A percentile compares a stretch with the other conserved stretches of the same genome.
Conservation (phyloP, 2,329 filamentous ascomycete species). For the Aspergillus fumigatiaffinis region DNA sequence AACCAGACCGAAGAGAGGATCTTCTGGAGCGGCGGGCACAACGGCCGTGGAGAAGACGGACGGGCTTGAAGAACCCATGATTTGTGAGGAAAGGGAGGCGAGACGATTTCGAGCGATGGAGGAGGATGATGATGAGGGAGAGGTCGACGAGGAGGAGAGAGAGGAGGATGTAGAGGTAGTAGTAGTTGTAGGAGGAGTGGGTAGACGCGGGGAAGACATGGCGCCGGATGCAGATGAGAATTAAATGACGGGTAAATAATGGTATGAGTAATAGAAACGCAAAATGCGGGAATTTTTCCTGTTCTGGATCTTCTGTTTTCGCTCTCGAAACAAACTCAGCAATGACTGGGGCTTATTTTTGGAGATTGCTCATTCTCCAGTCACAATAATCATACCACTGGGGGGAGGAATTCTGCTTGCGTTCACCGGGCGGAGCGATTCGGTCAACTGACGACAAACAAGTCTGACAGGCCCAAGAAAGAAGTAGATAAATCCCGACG, state of each 20-base stretch:
- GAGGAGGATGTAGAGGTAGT: slow-evolving; percentile 13
- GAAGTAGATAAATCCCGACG: not conserved
- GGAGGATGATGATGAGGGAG: slow-evolving; percentile 10
- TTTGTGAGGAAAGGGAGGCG: slow-evolving; percentile 47
- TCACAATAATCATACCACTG: not conserved
- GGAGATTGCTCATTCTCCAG: not conserved
- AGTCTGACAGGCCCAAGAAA: not conserved
- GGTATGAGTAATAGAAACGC: not conserved
- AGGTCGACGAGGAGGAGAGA: not conserved
- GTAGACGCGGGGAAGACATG: slow-evolving; percentile 17
- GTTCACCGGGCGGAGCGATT: slow-evolving; percentile 26
- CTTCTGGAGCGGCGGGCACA: slow-evolving; percentile 88
- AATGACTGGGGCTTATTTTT: not conserved
- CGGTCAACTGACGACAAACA: not conserved
- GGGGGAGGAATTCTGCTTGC: slow-evolving; percentile 22
- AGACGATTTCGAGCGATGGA: slow-evolving; percentile 27
- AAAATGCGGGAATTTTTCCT: not conserved
- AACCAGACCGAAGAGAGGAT: slow-evolving; percentile 91
- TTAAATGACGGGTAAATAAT: not conserved
- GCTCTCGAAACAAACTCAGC: not conserved
- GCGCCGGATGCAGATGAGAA: slow-evolving; percentile 1
- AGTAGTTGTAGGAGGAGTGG: slow-evolving; percentile 5
- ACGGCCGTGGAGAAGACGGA: slow-evolving; percentile 71
- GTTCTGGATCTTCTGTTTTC: not conserved
- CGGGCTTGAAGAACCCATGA: slow-evolving; percentile 59